A percentile compares a stretch with the other conserved stretches of the same genome.
These are phyloP conservation scores for Dioscorea cayenensis DNA, from an alignment of 116 monocot species.

Conservation along the genomic window DNA sequence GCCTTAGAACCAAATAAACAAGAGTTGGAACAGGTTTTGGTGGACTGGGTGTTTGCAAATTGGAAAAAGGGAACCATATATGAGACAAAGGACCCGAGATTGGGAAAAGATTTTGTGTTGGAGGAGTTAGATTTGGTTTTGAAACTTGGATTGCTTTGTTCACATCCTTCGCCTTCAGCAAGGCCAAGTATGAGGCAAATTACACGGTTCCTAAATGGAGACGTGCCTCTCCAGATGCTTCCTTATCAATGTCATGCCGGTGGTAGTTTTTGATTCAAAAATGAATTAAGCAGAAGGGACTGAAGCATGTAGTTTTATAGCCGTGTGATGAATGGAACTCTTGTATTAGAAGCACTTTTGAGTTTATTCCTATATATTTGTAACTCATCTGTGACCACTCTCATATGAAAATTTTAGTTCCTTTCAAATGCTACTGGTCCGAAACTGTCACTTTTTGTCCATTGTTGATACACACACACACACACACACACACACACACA, in stretches of 20 bases:
- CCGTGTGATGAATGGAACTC: no score
- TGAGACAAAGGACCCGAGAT: conserved; percentile 12
- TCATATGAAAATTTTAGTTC: no score
- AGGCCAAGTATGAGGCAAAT: conserved; percentile 34
- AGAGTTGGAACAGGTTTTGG: conserved; percentile 7
- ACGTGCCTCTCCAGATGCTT: not conserved
- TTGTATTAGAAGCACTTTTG: no score
- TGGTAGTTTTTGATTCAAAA: not conserved
- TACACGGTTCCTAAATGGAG: conserved; percentile 13
- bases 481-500: no score
- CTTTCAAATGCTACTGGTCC: no score
- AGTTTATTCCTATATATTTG: no score
- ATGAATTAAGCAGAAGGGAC: not conserved
- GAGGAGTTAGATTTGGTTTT: conserved; percentile 21
- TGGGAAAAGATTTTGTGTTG: conserved; percentile 8
- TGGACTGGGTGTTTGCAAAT: conserved; percentile 22
- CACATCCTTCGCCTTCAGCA: conserved; percentile 10
- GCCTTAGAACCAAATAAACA: conserved; percentile 22
- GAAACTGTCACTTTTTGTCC: no score
- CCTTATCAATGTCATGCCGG: not conserved
- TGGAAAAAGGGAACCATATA: conserved; percentile 11
- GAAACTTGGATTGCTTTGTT: conserved; percentile 29
- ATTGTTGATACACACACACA: no score
- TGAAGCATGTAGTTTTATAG: no score
- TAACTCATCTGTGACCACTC: no score